Conservation (phyloP, 2,329 filamentous ascomycete species). For the Alternaria infectoria region DNA sequence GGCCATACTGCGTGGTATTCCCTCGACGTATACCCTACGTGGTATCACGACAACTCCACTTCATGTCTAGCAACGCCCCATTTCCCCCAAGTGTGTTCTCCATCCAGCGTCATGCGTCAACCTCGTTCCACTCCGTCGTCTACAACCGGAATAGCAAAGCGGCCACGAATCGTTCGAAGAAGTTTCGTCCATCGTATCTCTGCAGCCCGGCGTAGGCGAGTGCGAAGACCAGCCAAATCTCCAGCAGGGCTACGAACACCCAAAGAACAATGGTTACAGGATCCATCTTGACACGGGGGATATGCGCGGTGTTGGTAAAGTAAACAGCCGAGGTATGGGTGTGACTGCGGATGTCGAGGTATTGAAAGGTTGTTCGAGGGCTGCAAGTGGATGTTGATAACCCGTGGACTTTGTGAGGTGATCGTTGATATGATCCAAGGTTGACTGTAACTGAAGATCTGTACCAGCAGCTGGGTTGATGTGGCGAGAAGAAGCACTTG, state of each 20-base stretch:
- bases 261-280: background rate
- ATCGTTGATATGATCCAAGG: background rate
- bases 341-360: background rate
- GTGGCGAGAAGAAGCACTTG: background rate
- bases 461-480: background rate
- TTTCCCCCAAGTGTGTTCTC: background rate
- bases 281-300: background rate
- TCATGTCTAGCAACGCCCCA: background rate
- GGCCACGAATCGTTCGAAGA: background rate
- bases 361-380: background rate
- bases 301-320: background rate
- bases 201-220: slow-evolving; percentile 10
- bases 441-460: background rate
- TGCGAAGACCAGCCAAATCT: slow-evolving; percentile 15
- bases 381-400: background rate
- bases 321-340: background rate
- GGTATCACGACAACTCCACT: rapidly evolving
- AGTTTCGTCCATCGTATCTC: slow-evolving; percentile 1
- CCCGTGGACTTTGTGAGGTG: background rate
- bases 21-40: rapidly evolving
- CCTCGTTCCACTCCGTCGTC: background rate
- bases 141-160: background rate
- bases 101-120: background rate
- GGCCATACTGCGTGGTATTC: background rate
- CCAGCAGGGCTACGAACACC: background rate